Conservation (phyloP, 1,284 basidiomycete species). For the Marasmius oreades region DNA sequence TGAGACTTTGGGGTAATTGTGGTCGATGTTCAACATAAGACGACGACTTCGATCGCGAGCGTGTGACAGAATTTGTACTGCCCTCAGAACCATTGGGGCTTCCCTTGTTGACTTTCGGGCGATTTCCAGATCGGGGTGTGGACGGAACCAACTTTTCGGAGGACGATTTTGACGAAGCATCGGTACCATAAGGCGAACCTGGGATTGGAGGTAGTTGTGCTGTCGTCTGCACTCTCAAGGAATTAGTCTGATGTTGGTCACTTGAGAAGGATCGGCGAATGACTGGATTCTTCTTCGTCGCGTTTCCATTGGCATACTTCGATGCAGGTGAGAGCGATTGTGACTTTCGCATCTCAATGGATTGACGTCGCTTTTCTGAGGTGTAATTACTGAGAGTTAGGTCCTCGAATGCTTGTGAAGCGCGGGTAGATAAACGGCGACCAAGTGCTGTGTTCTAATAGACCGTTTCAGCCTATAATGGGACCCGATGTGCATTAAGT, state of each 20-base stretch:
- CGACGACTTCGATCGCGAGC: slow-evolving; percentile 43
- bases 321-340: slow-evolving; percentile 1
- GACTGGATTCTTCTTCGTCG: slow-evolving; percentile 21
- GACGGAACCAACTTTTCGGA: not conserved
- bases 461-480: slow-evolving; percentile 5
- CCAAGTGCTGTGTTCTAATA: slow-evolving; percentile 72
- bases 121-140: slow-evolving; percentile 26
- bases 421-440: slow-evolving; percentile 55
- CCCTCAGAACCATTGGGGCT: slow-evolving; percentile 4
- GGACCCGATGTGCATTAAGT: not conserved
- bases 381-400: slow-evolving; percentile 7
- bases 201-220: slow-evolving; percentile 56
- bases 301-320: slow-evolving; percentile 1
- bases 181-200: slow-evolving; percentile 53
- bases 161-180: slow-evolving; percentile 32
- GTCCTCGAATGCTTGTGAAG: slow-evolving; percentile 31
- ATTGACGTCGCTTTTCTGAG: slow-evolving; percentile 5
- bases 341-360: slow-evolving; percentile 4
- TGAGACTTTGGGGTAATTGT: slow-evolving; percentile 51
- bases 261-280: slow-evolving; percentile 37
- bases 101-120: not conserved
- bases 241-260: slow-evolving; percentile 27
- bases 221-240: slow-evolving; percentile 17
- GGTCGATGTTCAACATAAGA: slow-evolving; percentile 44
- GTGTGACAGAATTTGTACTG: not conserved